These are phyloP conservation scores for Cardamine occulta DNA, from an alignment of 345 rosid genomes.

Conservation along the genomic window DNA sequence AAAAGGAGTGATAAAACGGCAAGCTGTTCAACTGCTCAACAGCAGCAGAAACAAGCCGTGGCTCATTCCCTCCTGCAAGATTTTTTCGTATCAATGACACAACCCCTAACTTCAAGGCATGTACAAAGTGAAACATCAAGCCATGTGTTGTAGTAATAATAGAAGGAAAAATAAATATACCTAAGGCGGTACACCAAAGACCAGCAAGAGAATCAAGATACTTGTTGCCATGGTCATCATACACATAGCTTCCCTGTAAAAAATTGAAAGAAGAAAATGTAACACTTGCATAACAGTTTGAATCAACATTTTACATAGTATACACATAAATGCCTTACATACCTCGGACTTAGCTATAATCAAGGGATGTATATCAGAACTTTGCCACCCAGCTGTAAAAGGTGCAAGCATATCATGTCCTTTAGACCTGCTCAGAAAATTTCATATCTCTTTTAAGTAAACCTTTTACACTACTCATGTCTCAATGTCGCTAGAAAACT, in stretches of 20 bases:
- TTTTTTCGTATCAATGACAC: slow-evolving; percentile 29
- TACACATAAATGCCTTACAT: neutral
- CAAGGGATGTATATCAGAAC: slow-evolving; percentile 74
- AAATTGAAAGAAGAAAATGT: neutral
- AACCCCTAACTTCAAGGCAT: neutral
- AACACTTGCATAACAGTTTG: neutral
- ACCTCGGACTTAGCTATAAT: slow-evolving; percentile 88
- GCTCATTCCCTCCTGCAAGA: slow-evolving; percentile 86
- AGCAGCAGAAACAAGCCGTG: slow-evolving; percentile 89
- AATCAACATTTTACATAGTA: neutral
- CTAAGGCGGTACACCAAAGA: slow-evolving; percentile 96
- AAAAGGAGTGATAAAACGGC: slow-evolving; percentile 97
- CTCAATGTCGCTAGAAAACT: neutral
- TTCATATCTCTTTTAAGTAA: neutral
- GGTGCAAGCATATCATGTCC: slow-evolving; percentile 99
- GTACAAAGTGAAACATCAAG: neutral
- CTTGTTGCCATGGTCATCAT: slow-evolving; percentile 74
- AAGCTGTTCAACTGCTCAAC: slow-evolving; percentile 66
- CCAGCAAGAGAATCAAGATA: slow-evolving; percentile 98
- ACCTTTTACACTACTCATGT: slow-evolving; percentile 6
- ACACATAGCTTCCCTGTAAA: slow-evolving; percentile 83
- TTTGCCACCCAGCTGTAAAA: slow-evolving; percentile 98
- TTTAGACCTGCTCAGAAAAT: slow-evolving; percentile 58
- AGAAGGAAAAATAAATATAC: slow-evolving; percentile 43
- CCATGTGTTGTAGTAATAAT: too few species aligned